These are phyloP conservation scores for Trametes sanguinea DNA, from an alignment of 768 basidiomycete species.

Conservation along the genomic window DNA sequence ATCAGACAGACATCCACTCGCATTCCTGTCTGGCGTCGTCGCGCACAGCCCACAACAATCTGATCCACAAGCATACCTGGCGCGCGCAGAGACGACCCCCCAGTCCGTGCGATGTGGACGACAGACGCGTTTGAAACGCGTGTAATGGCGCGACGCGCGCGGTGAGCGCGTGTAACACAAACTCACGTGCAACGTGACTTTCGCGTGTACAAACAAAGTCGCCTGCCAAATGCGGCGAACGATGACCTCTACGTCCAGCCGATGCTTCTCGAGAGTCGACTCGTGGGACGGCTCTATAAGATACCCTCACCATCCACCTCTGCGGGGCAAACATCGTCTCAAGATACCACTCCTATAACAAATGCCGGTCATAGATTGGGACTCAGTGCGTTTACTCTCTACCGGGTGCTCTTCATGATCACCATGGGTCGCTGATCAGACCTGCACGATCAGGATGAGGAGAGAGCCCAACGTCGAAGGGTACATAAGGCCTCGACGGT, in stretches of 20 bases:
- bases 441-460: slow-evolving; percentile 17
- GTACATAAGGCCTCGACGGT: slow-evolving; percentile 45
- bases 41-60: too few relatives aligned
- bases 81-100: background rate
- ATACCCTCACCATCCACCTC: background rate
- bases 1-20: too few relatives aligned
- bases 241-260: background rate
- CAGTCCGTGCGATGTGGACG: slow-evolving; percentile 1
- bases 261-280: background rate
- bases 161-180: slow-evolving; percentile 16
- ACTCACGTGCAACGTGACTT: slow-evolving; percentile 21
- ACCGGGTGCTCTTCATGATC: too few relatives aligned
- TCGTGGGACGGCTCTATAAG: slow-evolving; percentile 10
- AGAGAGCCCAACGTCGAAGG: slow-evolving; percentile 33
- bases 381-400: slow-evolving; percentile 16
- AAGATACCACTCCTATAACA: background rate
- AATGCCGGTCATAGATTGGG: slow-evolving; percentile 14
- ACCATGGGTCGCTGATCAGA: background rate
- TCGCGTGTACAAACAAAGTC: slow-evolving; percentile 21
- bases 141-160: background rate
- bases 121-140: background rate
- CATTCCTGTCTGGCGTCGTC: too few relatives aligned
- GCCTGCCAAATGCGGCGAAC: slow-evolving; percentile 3
- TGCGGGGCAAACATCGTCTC: background rate
- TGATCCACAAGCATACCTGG: background rate